Conservation (phyloP, 1,284 basidiomycete species). For the Ustilago xerochloae region DNA sequence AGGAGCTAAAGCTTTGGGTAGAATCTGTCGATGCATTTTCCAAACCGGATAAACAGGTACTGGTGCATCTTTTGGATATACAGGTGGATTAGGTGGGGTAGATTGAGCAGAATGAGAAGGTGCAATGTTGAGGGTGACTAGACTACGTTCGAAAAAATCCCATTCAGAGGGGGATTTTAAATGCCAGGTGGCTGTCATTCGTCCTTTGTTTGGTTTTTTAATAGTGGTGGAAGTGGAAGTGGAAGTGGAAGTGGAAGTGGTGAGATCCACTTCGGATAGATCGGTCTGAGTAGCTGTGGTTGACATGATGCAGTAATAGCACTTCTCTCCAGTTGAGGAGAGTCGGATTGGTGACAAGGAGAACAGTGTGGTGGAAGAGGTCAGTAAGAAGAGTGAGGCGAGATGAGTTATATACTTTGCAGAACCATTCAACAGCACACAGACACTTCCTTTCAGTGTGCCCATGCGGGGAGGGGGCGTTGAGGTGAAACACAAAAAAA, state of each 20-base stretch:
- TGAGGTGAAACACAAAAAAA: no score
- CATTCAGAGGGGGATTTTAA: slow-evolving; percentile 7
- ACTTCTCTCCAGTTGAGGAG: no score
- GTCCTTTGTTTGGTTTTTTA: slow-evolving; percentile 5
- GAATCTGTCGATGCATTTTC: slow-evolving; percentile 34
- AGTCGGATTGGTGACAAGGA: no score
- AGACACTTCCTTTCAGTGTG: no score
- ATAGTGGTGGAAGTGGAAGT: background rate
- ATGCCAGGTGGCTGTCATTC: slow-evolving; percentile 34
- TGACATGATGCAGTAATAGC: background rate
- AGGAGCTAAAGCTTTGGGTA: slow-evolving; percentile 37
- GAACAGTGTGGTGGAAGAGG: no score
- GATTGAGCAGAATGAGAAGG: background rate
- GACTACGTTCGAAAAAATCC: slow-evolving; percentile 8
- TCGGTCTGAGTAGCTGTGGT: background rate
- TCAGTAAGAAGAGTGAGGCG: no score
- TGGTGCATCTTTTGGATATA: slow-evolving; percentile 20
- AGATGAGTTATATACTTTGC: no score
- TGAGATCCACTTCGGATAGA: background rate
- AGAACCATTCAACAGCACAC: no score
- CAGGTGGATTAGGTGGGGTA: slow-evolving; percentile 7
- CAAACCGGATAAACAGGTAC: slow-evolving; percentile 48
- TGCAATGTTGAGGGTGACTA: slow-evolving; percentile 17
- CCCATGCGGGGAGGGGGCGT: no score
- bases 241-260: slow-evolving; percentile 1